Percentiles rank a stretch among this genome's conserved stretches.
These are phyloP conservation scores for Stachybotrys chartarum DNA, from an alignment of 2,329 filamentous ascomycete species.

Conservation along the genomic window DNA sequence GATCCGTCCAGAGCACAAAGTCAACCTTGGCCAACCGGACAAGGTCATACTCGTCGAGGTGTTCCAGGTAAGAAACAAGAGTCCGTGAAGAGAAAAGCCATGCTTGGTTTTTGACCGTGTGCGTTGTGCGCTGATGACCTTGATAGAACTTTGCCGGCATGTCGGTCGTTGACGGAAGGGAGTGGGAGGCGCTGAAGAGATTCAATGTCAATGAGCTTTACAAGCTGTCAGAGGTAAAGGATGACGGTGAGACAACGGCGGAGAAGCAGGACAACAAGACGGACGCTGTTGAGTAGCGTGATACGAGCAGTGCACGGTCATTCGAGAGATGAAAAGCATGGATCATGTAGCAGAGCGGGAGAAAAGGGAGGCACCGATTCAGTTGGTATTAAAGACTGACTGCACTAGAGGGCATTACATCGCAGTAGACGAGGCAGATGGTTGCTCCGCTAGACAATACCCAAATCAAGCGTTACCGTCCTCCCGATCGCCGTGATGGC, in stretches of 20 bases:
- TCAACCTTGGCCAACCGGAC: constrained; percentile 71
- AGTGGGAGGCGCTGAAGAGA: constrained; percentile 68
- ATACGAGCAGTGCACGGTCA: neutral
- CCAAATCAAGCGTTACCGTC: constrained; percentile 2
- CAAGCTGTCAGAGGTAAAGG: constrained; percentile 17
- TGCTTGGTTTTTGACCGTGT: neutral
- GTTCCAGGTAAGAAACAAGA: constrained; percentile 54
- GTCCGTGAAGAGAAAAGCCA: neutral
- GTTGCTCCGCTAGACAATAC: constrained; percentile 1
- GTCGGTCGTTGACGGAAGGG: constrained; percentile 62
- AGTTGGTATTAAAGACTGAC: too few species aligned
- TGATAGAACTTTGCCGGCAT: constrained; percentile 67
- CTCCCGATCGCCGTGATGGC: neutral
- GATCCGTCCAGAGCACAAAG: constrained; percentile 62
- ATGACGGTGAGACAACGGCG: constrained; percentile 3
- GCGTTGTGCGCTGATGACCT: neutral
- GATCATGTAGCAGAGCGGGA: too few species aligned
- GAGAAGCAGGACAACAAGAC: constrained; percentile 10
- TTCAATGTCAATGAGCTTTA: constrained; percentile 76
- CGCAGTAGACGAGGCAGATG: too few species aligned
- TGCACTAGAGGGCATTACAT: too few species aligned
- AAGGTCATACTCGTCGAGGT: constrained; percentile 74
- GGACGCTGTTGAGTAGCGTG: constrained; percentile 9
- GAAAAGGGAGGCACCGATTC: too few species aligned
- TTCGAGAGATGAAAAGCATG: too few species aligned